Conservation (phyloP, 1,284 basidiomycete genomes). For the Lignosus rhinocerotis region DNA sequence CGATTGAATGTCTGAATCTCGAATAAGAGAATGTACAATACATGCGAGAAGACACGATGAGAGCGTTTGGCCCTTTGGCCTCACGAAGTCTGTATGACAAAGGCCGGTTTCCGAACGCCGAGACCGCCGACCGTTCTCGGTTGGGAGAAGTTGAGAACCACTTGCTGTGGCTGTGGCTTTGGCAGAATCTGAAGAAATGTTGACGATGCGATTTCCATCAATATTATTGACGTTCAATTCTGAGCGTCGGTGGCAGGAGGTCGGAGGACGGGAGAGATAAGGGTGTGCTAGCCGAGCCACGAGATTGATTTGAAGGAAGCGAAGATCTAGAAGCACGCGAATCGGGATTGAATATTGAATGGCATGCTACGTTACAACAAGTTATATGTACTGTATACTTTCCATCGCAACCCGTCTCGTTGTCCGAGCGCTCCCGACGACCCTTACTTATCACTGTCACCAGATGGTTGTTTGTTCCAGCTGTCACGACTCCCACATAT, state of each 20-base stretch:
- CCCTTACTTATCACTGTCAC: too few species aligned
- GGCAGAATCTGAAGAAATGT: background rate
- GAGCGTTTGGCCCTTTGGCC: background rate
- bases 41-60: slow-evolving; percentile 1
- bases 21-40: slow-evolving; percentile 21
- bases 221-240: too few species aligned
- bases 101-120: too few species aligned
- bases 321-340: background rate
- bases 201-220: too few species aligned
- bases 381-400: too few species aligned
- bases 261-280: background rate
- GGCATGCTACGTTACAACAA: too few species aligned
- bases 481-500: background rate
- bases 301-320: background rate
- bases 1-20: slow-evolving; percentile 6
- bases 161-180: too few species aligned
- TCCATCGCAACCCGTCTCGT: background rate
- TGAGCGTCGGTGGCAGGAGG: background rate
- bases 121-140: too few species aligned
- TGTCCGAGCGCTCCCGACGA: background rate
- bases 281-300: background rate
- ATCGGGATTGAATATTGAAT: too few species aligned
- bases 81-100: background rate
- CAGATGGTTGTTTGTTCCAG: background rate
- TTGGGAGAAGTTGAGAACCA: too few species aligned